Evolutionary conservation across 139 green algal species (phyloP).

Genomic region (Coelastrella sp.): DNA sequence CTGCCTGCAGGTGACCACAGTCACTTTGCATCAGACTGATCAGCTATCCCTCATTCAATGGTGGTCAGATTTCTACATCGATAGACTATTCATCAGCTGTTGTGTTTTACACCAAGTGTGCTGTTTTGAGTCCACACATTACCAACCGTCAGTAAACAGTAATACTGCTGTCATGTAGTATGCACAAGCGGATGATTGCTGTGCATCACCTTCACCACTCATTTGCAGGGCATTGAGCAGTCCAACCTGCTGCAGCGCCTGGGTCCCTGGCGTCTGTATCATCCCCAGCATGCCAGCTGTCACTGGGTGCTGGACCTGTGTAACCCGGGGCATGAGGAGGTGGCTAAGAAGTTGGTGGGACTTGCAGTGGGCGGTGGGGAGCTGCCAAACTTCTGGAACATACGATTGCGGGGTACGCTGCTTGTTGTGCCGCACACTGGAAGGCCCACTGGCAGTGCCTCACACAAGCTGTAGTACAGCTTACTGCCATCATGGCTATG

Average conservation of each 20-base stretch:
- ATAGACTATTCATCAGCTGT: no score
- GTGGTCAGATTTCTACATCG: no score
- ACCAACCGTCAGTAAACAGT: no score
- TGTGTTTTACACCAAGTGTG: no score
- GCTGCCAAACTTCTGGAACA: constrained; percentile 76
- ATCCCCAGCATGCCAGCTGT: constrained; percentile 48
- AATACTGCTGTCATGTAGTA: no score
- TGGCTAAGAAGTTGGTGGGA: constrained; percentile 66
- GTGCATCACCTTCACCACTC: background rate
- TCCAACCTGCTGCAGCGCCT: constrained; percentile 48
- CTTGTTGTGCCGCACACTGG: background rate
- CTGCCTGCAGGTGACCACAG: constrained; percentile 56
- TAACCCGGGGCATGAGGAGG: constrained; percentile 67
- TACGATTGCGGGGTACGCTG: constrained; percentile 61
- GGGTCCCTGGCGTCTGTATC: constrained; percentile 48
- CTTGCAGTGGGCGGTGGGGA: constrained; percentile 56
- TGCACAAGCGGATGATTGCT: no score
- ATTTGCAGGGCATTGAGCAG: constrained; percentile 52
- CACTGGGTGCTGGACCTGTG: constrained; percentile 74
- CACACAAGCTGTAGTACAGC: no score
- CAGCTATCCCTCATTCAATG: no score
- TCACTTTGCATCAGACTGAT: no score
- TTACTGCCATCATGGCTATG: no score
- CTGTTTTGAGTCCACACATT: no score
- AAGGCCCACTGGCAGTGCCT: no score